A percentile compares a stretch with the other conserved stretches of the same genome.
Conservation (phyloP, 225 moss, liverwort and hornwort species). For the Physcomitrellopsis africana region DNA sequence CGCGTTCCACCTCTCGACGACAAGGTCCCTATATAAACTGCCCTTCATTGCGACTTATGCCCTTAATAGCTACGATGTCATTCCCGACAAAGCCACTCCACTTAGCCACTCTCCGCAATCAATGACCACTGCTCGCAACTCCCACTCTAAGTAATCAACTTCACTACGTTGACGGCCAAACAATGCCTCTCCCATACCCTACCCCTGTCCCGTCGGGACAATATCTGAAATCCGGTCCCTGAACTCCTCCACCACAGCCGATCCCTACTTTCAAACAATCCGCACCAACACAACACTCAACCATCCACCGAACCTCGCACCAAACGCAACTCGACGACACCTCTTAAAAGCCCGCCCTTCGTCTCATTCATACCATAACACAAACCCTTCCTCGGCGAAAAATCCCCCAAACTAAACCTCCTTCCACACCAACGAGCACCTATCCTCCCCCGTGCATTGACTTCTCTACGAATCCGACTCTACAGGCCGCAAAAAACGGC, state of each 20-base stretch:
- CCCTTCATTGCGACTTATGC: conserved; percentile 2
- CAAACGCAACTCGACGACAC: neutral
- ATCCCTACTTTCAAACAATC: neutral
- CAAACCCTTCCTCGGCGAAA: conserved; percentile 5
- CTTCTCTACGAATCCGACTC: neutral
- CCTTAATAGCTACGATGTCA: neutral
- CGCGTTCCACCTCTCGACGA: conserved; percentile 14
- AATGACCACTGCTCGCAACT: conserved; percentile 19
- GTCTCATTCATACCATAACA: neutral
- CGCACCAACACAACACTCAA: neutral
- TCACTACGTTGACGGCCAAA: neutral
- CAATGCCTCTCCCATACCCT: conserved; percentile 16
- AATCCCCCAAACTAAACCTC: conserved; percentile 10
- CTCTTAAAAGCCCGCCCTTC: neutral
- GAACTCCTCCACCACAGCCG: neutral
- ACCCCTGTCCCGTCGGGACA: neutral
- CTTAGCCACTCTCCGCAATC: conserved; percentile 8
- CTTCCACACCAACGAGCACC: neutral
- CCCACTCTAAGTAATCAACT: conserved; percentile 11
- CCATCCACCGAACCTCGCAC: conserved; percentile 5
- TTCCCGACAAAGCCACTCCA: conserved; percentile 4
- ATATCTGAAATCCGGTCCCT: conserved; percentile 6
- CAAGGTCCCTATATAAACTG: conserved; percentile 15
- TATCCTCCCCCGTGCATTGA: conserved; percentile 11
- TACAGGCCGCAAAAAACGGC: neutral